These are phyloP conservation scores for Pouteria campechiana DNA, from an alignment of 179 eudicot species.

Conservation along the genomic window DNA sequence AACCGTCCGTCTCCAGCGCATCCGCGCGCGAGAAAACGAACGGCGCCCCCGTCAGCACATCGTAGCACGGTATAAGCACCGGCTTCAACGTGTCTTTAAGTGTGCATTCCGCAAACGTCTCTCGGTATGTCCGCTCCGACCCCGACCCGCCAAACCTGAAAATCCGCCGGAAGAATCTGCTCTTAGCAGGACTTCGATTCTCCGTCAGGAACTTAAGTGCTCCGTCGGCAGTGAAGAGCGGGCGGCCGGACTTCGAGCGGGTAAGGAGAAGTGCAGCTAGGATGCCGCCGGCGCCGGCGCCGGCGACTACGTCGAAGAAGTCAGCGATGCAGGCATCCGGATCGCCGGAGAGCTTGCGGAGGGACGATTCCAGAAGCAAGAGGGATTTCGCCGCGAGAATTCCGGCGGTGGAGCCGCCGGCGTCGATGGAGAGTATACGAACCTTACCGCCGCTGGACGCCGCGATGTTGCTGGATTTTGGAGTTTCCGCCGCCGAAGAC, in stretches of 20 bases:
- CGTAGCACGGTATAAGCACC: constrained; percentile 35
- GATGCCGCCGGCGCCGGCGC: constrained; percentile 31
- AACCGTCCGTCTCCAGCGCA: constrained; percentile 35
- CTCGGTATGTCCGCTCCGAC: constrained; percentile 5
- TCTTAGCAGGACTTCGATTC: constrained; percentile 1
- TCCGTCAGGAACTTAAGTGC: constrained; percentile 16
- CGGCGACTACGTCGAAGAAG: constrained; percentile 36
- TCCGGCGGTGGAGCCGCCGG: constrained; percentile 20
- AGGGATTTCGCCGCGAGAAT: constrained; percentile 27
- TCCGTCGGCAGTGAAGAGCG: constrained; percentile 21
- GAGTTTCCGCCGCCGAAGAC: background rate
- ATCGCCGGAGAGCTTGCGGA: constrained; percentile 20
- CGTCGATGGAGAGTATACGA: constrained; percentile 29
- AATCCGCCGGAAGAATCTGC: constrained; percentile 6
- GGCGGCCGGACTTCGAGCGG: constrained; percentile 5
- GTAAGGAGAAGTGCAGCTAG: constrained; percentile 28
- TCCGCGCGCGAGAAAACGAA: constrained; percentile 40
- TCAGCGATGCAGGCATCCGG: constrained; percentile 23
- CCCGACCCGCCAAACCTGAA: constrained; percentile 3
- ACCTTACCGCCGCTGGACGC: constrained; percentile 26
- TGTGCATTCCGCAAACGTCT: constrained; percentile 21
- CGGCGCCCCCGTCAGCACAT: constrained; percentile 17
- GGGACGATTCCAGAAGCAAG: constrained; percentile 15
- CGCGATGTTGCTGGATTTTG: background rate
- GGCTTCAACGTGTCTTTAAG: constrained; percentile 32